A percentile compares a stretch with the other conserved stretches of the same genome.
Evolutionary conservation across 352 stramenopile species (phyloP).

Genomic region (Globisporangium paddicum): DNA sequence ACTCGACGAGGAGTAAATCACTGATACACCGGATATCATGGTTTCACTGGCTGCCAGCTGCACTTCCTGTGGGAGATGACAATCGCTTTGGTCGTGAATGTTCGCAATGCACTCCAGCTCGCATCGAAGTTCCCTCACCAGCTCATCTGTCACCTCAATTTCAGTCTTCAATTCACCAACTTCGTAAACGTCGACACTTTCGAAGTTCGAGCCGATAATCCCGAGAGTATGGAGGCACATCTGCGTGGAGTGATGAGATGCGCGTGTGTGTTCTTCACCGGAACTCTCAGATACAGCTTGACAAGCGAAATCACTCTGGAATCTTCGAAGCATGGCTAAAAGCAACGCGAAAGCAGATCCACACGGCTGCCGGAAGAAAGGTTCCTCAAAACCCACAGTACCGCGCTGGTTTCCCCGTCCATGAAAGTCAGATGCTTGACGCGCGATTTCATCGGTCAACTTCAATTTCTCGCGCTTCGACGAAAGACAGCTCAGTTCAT

Average conservation of each 20-base stretch:
- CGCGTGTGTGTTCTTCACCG: background rate
- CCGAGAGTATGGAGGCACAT: conserved; percentile 37
- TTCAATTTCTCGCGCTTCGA: conserved; percentile 2
- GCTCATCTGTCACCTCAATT: conserved; percentile 25
- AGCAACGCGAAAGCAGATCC: conserved; percentile 47
- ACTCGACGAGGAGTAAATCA: conserved; percentile 55
- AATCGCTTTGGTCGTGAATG: conserved; percentile 19
- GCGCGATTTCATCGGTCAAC: background rate
- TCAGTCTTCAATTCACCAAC: conserved; percentile 31
- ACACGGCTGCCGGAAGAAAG: conserved; percentile 67
- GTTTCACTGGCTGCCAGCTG: conserved; percentile 55
- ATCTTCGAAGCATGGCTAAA: conserved; percentile 41
- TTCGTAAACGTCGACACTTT: conserved; percentile 57
- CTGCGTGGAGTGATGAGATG: background rate
- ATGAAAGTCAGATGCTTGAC: background rate
- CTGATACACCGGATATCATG: conserved; percentile 54
- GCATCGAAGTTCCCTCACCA: conserved; percentile 31
- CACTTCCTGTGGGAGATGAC: conserved; percentile 18
- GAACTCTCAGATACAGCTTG: background rate
- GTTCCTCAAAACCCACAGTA: conserved; percentile 58
- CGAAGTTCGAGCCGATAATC: conserved; percentile 63
- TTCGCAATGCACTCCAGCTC: conserved; percentile 48
- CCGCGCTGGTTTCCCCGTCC: background rate
- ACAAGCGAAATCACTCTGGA: conserved; percentile 10
- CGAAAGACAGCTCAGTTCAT: conserved; percentile 8